Percentiles rank a stretch among this genome's conserved stretches.
Conservation (phyloP, 2,329 filamentous ascomycete genomes). For the Colletotrichum sidae region DNA sequence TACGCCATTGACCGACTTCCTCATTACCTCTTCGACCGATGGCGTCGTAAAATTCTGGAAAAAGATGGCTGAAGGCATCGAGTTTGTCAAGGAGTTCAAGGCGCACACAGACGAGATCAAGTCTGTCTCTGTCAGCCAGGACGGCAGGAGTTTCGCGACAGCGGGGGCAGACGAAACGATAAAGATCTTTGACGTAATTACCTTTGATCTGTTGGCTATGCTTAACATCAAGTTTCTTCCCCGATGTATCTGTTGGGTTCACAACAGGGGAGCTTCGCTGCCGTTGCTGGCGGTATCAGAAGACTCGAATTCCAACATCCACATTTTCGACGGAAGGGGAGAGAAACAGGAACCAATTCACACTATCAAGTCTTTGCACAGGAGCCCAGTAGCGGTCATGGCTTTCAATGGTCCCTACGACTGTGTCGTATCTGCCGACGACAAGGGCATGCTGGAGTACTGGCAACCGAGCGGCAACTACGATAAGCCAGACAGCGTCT, state of each 20-base stretch:
- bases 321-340: slow-evolving; percentile 90
- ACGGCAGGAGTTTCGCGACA: slow-evolving; percentile 94
- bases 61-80: slow-evolving; percentile 88
- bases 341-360: slow-evolving; percentile 82
- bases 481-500: slow-evolving; percentile 92
- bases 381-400: slow-evolving; percentile 84
- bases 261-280: slow-evolving; percentile 86
- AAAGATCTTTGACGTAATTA: slow-evolving; percentile 86
- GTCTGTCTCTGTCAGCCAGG: slow-evolving; percentile 85
- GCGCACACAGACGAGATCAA: slow-evolving; percentile 89
- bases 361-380: slow-evolving; percentile 82
- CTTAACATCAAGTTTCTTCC: slow-evolving; percentile 81
- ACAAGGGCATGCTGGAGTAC: slow-evolving; percentile 95
- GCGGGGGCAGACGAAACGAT: slow-evolving; percentile 82
- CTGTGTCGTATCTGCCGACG: slow-evolving; percentile 91
- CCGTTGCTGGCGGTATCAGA: slow-evolving; percentile 88
- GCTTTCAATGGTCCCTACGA: slow-evolving; percentile 89
- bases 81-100: slow-evolving; percentile 98
- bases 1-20: slow-evolving; percentile 91
- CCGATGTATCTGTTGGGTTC: slow-evolving; percentile 90
- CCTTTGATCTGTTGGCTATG: slow-evolving; percentile 88
- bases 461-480: slow-evolving; percentile 86
- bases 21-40: slow-evolving; percentile 93
- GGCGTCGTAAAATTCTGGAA: slow-evolving; percentile 99
- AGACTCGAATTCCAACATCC: slow-evolving; percentile 76